phyloP scores from a whole-genome alignment of 257 asterid genomes.

The Forsythia viridissima region DNA sequence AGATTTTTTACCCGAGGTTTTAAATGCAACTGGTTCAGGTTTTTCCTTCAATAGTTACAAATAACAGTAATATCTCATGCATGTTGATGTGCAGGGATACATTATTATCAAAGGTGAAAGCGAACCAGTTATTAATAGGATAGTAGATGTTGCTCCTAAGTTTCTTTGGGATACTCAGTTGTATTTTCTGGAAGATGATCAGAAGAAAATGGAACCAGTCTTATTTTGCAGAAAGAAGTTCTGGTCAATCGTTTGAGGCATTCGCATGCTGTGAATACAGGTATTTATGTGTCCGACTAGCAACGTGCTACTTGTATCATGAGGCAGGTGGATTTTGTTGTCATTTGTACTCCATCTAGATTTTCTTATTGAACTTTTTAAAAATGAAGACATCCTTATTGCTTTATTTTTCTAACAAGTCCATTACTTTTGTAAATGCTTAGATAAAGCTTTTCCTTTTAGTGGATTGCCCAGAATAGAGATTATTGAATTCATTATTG shows the following conservation, averaged over 20 bases:
- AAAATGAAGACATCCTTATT: constrained; percentile 22
- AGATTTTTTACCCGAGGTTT: too few relatives aligned
- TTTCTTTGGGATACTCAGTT: constrained; percentile 78
- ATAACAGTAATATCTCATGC: neutral
- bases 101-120: constrained; percentile 77
- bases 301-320: constrained; percentile 1
- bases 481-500: neutral
- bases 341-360: neutral
- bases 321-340: constrained; percentile 6
- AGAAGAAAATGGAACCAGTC: constrained; percentile 54
- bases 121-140: constrained; percentile 43
- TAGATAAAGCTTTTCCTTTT: constrained; percentile 14
- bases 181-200: constrained; percentile 65
- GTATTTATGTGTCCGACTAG: neutral
- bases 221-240: constrained; percentile 77
- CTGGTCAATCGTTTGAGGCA: constrained; percentile 67
- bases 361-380: neutral
- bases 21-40: neutral
- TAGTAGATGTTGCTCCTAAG: constrained; percentile 63
- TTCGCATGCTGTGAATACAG: neutral
- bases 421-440: constrained; percentile 26
- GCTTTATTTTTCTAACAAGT: constrained; percentile 16
- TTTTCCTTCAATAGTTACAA: too few relatives aligned
- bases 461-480: neutral
- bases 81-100: constrained; percentile 55